A percentile compares a stretch with the other conserved stretches of the same genome.
phyloP scores from a whole-genome alignment of 805 yeast genomes.

The Spathaspora girioi region DNA sequence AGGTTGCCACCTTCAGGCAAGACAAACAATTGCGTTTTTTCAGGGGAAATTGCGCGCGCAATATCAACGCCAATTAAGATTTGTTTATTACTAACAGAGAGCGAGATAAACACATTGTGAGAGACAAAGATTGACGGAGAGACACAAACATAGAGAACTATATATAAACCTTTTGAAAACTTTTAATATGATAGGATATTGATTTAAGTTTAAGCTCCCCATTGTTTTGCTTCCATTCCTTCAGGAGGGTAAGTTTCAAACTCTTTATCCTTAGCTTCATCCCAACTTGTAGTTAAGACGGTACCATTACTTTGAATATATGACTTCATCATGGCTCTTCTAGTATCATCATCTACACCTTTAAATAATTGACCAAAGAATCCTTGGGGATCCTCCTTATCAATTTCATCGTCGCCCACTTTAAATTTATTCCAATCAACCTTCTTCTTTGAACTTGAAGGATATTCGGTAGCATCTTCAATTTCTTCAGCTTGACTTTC shows the following conservation, averaged over 20 bases:
- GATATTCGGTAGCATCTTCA: constrained; percentile 38
- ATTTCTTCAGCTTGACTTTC: constrained; percentile 25
- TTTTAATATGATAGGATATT: no score
- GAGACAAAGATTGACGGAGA: no score
- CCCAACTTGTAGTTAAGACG: constrained; percentile 90
- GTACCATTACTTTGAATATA: constrained; percentile 94
- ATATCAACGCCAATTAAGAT: no score
- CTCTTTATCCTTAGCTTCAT: constrained; percentile 63
- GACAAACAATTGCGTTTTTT: no score
- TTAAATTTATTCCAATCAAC: constrained; percentile 65
- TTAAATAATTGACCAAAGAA: constrained; percentile 75
- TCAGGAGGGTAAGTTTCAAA: constrained; percentile 74
- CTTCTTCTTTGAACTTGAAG: constrained; percentile 59
- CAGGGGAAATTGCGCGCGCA: no score
- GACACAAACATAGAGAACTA: no score
- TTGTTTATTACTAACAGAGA: no score
- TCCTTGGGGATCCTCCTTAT: constrained; percentile 49
- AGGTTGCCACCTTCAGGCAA: neutral
- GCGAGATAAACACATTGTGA: no score
- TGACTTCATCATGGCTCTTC: constrained; percentile 95
- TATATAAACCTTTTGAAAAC: no score
- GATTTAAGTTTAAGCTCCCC: constrained; percentile 23
- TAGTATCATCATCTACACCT: constrained; percentile 82
- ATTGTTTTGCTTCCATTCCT: constrained; percentile 59
- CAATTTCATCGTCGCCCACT: constrained; percentile 44